These are phyloP conservation scores for Ophiostoma perfectum DNA, from an alignment of 2,329 filamentous ascomycete species.

Conservation along the genomic window DNA sequence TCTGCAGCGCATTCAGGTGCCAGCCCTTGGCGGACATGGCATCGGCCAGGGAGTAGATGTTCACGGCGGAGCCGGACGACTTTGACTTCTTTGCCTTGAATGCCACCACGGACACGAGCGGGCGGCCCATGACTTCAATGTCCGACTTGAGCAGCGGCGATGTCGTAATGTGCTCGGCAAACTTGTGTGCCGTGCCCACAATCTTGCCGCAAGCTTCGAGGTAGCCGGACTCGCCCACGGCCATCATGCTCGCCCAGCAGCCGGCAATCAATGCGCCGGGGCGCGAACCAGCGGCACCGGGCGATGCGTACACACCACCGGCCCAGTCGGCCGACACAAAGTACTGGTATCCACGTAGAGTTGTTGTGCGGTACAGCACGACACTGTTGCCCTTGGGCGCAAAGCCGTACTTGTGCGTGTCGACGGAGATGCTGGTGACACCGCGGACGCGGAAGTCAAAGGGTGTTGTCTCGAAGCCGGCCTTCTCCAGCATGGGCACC, in stretches of 20 bases:
- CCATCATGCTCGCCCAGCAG: slow-evolving; percentile 91
- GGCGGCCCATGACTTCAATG: slow-evolving; percentile 74
- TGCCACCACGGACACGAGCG: slow-evolving; percentile 83
- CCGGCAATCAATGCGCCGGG: slow-evolving; percentile 92
- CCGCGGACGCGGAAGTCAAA: slow-evolving; percentile 95
- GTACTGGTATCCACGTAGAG: slow-evolving; percentile 85
- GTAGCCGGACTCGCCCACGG: slow-evolving; percentile 81
- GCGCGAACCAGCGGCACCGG: slow-evolving; percentile 82
- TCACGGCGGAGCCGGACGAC: slow-evolving; percentile 48
- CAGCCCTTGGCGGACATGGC: slow-evolving; percentile 78
- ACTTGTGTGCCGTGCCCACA: slow-evolving; percentile 77
- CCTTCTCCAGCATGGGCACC: slow-evolving; percentile 82
- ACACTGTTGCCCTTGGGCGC: slow-evolving; percentile 96
- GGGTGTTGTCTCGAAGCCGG: slow-evolving; percentile 81
- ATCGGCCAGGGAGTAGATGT: slow-evolving; percentile 93
- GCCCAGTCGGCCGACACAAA: slow-evolving; percentile 94
- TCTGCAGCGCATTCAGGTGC: slow-evolving; percentile 93
- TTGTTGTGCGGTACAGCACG: slow-evolving; percentile 76
- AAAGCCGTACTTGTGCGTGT: slow-evolving; percentile 99
- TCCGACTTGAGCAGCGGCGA: slow-evolving; percentile 65
- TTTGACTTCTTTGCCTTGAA: slow-evolving; percentile 59
- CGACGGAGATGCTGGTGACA: slow-evolving; percentile 91
- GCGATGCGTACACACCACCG: slow-evolving; percentile 91
- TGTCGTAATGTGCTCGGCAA: slow-evolving; percentile 66
- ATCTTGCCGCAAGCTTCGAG: slow-evolving; percentile 81